phyloP scores from a whole-genome alignment of 2,329 filamentous ascomycete genomes.

The Aspergillus versicolor region DNA sequence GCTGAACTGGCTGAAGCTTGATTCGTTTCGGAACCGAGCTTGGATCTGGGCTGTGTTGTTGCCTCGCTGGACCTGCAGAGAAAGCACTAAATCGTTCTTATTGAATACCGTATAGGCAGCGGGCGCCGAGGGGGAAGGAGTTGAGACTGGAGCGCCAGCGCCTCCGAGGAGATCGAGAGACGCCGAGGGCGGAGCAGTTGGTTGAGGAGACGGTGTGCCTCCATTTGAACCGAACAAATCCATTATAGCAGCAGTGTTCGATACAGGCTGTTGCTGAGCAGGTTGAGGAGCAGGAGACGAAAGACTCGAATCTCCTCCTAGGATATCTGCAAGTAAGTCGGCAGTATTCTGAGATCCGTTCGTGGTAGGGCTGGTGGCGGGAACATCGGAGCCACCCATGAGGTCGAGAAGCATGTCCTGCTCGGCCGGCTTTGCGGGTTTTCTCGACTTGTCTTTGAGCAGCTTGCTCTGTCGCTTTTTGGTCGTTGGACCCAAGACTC shows the following conservation, averaged over 20 bases:
- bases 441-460: constrained; percentile 72
- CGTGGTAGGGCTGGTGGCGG: constrained; percentile 55
- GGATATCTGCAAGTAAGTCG: constrained; percentile 86
- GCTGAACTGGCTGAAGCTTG: constrained; percentile 63
- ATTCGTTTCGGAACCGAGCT: constrained; percentile 79
- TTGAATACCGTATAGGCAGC: constrained; percentile 72
- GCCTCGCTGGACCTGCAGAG: constrained; percentile 80
- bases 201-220: constrained; percentile 49
- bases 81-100: constrained; percentile 79
- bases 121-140: constrained; percentile 42
- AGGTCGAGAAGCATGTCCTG: constrained; percentile 89
- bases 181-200: constrained; percentile 42
- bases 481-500: constrained; percentile 80
- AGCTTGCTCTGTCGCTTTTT: constrained; percentile 62
- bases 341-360: constrained; percentile 71
- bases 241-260: constrained; percentile 77
- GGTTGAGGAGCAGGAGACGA: constrained; percentile 55
- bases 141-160: constrained; percentile 54
- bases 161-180: constrained; percentile 36
- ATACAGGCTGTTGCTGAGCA: constrained; percentile 49
- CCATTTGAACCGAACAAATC: constrained; percentile 70
- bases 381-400: constrained; percentile 77
- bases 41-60: constrained; percentile 76
- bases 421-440: constrained; percentile 77
- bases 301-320: constrained; percentile 68